Conservation (phyloP, 2,329 filamentous ascomycete genomes). For the Botryotinia calthae region DNA sequence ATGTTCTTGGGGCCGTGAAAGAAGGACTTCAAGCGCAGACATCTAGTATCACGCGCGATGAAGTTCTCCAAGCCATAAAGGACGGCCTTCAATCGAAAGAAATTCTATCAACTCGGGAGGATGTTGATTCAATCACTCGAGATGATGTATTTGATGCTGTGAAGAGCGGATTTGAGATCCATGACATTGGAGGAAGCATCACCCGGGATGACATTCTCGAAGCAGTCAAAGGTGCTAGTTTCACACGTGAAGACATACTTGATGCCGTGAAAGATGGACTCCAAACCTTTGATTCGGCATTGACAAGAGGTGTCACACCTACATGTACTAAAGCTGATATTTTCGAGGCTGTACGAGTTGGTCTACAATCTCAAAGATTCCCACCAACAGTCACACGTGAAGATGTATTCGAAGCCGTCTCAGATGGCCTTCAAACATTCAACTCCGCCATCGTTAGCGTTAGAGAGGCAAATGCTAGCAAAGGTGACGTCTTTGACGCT, state of each 20-base stretch:
- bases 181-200: conserved; percentile 62
- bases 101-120: conserved; percentile 39
- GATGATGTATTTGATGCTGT: conserved; percentile 65
- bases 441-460: conserved; percentile 55
- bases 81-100: conserved; percentile 56
- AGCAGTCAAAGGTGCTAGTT: conserved; percentile 61
- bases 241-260: conserved; percentile 61
- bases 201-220: conserved; percentile 62
- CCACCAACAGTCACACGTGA: conserved; percentile 63
- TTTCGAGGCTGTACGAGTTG: conserved; percentile 74
- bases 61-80: conserved; percentile 62
- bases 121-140: conserved; percentile 49
- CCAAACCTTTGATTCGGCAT: conserved; percentile 46
- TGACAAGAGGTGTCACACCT: conserved; percentile 41
- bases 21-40: conserved; percentile 78
- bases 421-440: conserved; percentile 54
- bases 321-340: conserved; percentile 76
- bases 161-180: conserved; percentile 60
- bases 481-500: conserved; percentile 55
- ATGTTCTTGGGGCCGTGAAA: conserved; percentile 77
- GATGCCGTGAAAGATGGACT: conserved; percentile 63
- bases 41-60: conserved; percentile 51
- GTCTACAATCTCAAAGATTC: conserved; percentile 69
- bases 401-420: conserved; percentile 63
- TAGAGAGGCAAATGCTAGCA: conserved; percentile 56